Evolutionary conservation across 1,284 basidiomycete species (phyloP).

Genomic region (Sutorius eximius): DNA sequence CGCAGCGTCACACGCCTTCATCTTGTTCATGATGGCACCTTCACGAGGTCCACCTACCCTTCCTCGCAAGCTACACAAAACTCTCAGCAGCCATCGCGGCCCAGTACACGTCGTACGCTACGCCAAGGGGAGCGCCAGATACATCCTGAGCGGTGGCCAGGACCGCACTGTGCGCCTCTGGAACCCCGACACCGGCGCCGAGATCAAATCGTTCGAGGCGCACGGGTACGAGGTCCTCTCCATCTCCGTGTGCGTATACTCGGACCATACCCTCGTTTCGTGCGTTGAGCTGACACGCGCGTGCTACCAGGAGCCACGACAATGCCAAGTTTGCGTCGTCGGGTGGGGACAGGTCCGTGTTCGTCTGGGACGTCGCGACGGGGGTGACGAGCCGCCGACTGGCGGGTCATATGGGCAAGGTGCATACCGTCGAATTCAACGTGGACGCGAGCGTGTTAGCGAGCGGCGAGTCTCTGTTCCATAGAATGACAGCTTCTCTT

Average conservation of each 20-base stretch:
- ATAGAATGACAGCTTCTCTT: not conserved
- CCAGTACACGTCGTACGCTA: conserved; percentile 84
- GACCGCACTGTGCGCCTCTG: conserved; percentile 90
- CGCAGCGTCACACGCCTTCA: not conserved
- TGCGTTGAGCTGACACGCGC: not conserved
- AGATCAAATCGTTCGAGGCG: conserved; percentile 87
- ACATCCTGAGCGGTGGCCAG: conserved; percentile 88
- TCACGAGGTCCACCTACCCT: conserved; percentile 61
- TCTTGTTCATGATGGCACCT: conserved; percentile 50
- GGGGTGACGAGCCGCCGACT: conserved; percentile 82
- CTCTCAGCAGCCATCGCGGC: conserved; percentile 69
- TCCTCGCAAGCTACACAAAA: conserved; percentile 60
- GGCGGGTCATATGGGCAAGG: conserved; percentile 86
- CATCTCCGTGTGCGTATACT: conserved; percentile 73
- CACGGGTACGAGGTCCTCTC: conserved; percentile 96
- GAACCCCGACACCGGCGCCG: conserved; percentile 82
- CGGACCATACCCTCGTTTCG: not conserved
- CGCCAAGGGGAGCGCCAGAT: conserved; percentile 83
- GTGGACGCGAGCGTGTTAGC: conserved; percentile 82
- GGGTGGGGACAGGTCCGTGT: conserved; percentile 90
- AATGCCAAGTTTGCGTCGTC: conserved; percentile 93
- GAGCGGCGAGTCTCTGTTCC: conserved; percentile 57
- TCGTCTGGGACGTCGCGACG: conserved; percentile 93
- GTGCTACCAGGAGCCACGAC: conserved; percentile 72
- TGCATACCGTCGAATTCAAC: conserved; percentile 90